phyloP scores from a whole-genome alignment of 2,329 filamentous ascomycete genomes.

The Alternaria arborescens region DNA sequence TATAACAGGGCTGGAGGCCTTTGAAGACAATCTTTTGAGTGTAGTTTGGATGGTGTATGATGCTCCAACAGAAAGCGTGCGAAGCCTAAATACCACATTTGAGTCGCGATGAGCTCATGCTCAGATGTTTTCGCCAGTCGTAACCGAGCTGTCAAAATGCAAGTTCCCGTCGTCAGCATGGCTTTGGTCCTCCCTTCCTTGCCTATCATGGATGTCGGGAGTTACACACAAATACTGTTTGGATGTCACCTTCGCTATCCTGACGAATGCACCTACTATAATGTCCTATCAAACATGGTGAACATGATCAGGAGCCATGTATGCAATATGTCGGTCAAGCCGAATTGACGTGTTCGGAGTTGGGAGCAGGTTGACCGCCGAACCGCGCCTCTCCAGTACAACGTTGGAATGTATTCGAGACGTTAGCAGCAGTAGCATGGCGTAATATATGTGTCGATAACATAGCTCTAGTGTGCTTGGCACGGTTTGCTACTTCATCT shows the following conservation, averaged over 20 bases:
- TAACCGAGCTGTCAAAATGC: constrained; percentile 31
- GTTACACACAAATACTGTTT: constrained; percentile 13
- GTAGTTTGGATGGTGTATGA: background rate
- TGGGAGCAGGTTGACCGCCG: constrained; percentile 11
- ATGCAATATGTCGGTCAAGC: constrained; percentile 14
- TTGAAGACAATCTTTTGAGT: background rate
- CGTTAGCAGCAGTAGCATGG: constrained; percentile 13
- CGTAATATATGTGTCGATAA: constrained; percentile 9
- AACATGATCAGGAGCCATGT: constrained; percentile 1
- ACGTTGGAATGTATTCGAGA: constrained; percentile 9
- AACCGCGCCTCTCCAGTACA: constrained; percentile 10
- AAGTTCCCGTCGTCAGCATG: constrained; percentile 25
- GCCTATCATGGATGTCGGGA: constrained; percentile 6
- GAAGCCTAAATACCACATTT: constrained; percentile 8
- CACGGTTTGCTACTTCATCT: constrained; percentile 16
- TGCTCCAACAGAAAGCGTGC: constrained; percentile 1
- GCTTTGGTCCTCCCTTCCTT: constrained; percentile 14
- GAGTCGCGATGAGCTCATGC: constrained; percentile 11
- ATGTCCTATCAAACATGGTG: constrained; percentile 11
- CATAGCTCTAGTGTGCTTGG: constrained; percentile 1
- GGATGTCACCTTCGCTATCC: constrained; percentile 10
- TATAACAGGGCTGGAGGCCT: background rate
- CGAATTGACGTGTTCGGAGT: constrained; percentile 17
- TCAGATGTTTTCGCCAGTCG: background rate
- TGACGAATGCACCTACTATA: constrained; percentile 5